A percentile compares a stretch with the other conserved stretches of the same genome.
Conservation (phyloP, 202 grass and related monocot genomes). For the Schoenoplectus triqueter region DNA sequence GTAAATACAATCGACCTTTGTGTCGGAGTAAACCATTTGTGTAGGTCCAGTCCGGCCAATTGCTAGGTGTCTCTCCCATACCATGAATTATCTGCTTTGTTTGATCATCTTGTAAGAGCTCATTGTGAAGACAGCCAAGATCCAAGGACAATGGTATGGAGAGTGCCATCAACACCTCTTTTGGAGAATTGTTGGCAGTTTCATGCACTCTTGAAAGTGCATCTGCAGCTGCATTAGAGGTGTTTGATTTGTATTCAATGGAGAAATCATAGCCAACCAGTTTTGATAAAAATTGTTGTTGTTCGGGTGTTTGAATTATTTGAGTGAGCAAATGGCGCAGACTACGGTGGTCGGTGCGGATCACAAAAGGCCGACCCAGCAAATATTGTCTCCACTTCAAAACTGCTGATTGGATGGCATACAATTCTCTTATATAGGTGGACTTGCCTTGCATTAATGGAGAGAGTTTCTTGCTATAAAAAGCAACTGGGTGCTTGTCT, state of each 20-base stretch:
- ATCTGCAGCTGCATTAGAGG: not conserved
- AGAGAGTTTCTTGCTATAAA: slow-evolving; percentile 33
- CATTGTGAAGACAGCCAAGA: not conserved
- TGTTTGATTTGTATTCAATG: not conserved
- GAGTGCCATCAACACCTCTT: not conserved
- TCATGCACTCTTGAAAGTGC: not conserved
- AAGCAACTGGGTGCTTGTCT: not conserved
- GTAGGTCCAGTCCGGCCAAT: not conserved
- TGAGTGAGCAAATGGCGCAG: slow-evolving; percentile 17
- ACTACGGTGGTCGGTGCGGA: slow-evolving; percentile 21
- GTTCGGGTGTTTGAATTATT: slow-evolving; percentile 16
- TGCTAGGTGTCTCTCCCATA: not conserved
- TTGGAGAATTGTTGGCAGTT: not conserved
- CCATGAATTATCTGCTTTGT: not conserved
- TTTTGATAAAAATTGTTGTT: slow-evolving; percentile 37
- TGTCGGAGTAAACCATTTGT: not conserved
- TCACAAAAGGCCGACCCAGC: slow-evolving; percentile 24
- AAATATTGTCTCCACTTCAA: slow-evolving; percentile 35
- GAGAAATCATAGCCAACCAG: not conserved
- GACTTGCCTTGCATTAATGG: slow-evolving; percentile 18
- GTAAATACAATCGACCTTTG: not conserved
- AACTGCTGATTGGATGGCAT: not conserved
- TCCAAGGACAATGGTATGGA: not conserved
- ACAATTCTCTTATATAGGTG: slow-evolving; percentile 29
- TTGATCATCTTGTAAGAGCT: not conserved